Evolutionary conservation across 1,139 yeast genomes (phyloP), one percentile per base, ranked within the genome.

Genomic region (Nakaseomyces glabratus): DNA sequence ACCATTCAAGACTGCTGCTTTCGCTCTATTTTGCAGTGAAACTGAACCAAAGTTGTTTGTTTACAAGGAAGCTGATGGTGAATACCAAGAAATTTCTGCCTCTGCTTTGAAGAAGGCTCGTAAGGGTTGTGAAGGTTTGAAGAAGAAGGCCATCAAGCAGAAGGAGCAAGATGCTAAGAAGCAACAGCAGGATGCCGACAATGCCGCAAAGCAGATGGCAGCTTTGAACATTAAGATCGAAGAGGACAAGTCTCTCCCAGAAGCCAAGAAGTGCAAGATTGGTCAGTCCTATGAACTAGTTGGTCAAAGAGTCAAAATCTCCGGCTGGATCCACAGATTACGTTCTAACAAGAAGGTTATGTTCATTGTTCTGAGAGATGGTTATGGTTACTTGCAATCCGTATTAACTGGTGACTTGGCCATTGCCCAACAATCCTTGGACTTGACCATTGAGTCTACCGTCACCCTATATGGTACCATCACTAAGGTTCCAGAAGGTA

Each of bases 271-370:
- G 52, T 71, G 76, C 59, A 88, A 85, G 64, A 71, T 90, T 52
- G 62, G 68, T 44, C 49, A 66, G 5, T 60, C 80, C 29, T 69
- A 68, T 39, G 69, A 65, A 3, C 56, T 63, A 55, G 80, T 70
- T 35, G 71, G 65, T 33, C 48, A 66, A 42, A 76, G 98, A 58
- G 85, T 86, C 38, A 59, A 68, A 41, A 79, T 88, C 28, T 77
- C 76, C 47, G 99, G 98, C 43, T 93, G 99, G 99, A 70, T 93
- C 43, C 99, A 93, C 63, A 82, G 98, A 60, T 69, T 90, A 54
- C 78, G 99, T 61, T 55, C 76, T 35, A 97, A 90, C 63, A 93
- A 93, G 67, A 95, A 94, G 24, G 72, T 85, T 36, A 93, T 82
- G 12, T 93, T 93, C 59, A 60, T 93, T 42, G 90, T 93, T 29